Evolutionary conservation across 2,329 filamentous ascomycete genomes (phyloP).

Genomic region (Bipolaris sorokiniana): DNA sequence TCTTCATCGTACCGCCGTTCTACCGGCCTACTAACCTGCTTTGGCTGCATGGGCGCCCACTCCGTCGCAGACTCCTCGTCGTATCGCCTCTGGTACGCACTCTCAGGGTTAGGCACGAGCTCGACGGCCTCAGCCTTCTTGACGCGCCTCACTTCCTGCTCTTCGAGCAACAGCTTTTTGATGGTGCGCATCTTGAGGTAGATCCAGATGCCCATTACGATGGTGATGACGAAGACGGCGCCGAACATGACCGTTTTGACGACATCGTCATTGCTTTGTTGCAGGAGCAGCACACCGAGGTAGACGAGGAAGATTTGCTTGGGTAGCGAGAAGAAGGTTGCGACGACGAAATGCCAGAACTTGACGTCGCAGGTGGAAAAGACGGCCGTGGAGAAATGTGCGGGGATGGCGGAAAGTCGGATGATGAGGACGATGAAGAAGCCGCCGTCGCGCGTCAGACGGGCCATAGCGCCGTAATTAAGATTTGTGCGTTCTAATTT

Average conservation of each 20-base stretch:
- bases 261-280: constrained; percentile 31
- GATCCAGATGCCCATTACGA: constrained; percentile 42
- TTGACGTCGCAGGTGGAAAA: constrained; percentile 48
- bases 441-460: constrained; percentile 43
- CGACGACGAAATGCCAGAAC: constrained; percentile 45
- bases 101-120: constrained; percentile 26
- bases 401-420: constrained; percentile 43
- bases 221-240: constrained; percentile 37
- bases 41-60: constrained; percentile 25
- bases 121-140: constrained; percentile 26
- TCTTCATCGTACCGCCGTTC: constrained; percentile 17
- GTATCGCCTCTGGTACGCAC: constrained; percentile 26
- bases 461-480: constrained; percentile 46
- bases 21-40: constrained; percentile 10
- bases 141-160: constrained; percentile 36
- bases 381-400: constrained; percentile 45
- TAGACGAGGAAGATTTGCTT: constrained; percentile 48
- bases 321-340: constrained; percentile 42
- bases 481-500: constrained; percentile 46
- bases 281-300: constrained; percentile 41
- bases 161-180: constrained; percentile 42
- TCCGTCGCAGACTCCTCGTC: constrained; percentile 25
- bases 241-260: constrained; percentile 42
- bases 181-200: constrained; percentile 44
- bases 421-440: constrained; percentile 46